phyloP scores from a whole-genome alignment of 2,329 filamentous ascomycete species.

The Cladophialophora carrionii region DNA sequence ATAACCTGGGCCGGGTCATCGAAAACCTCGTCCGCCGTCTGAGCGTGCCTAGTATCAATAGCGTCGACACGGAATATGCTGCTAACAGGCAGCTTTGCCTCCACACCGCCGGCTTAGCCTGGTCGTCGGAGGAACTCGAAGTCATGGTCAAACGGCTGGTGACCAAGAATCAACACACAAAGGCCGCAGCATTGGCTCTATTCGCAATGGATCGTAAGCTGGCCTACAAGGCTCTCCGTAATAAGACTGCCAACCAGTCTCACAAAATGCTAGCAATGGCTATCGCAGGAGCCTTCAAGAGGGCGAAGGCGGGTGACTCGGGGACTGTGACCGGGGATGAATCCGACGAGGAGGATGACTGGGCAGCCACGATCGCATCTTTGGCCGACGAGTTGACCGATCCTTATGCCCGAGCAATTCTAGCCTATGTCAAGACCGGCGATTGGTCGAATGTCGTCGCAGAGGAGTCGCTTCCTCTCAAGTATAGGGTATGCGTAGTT shows the following conservation, averaged over 20 bases:
- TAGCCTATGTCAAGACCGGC: constrained; percentile 62
- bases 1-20: constrained; percentile 46
- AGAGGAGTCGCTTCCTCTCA: constrained; percentile 61
- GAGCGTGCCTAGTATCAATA: constrained; percentile 56
- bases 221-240: constrained; percentile 60
- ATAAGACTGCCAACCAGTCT: constrained; percentile 57
- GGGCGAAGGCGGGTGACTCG: constrained; percentile 10
- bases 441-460: constrained; percentile 63
- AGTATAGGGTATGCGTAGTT: constrained; percentile 64
- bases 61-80: constrained; percentile 55
- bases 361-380: constrained; percentile 64
- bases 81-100: constrained; percentile 64
- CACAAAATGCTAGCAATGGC: constrained; percentile 61
- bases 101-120: constrained; percentile 61
- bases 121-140: constrained; percentile 56
- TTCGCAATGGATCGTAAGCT: constrained; percentile 64
- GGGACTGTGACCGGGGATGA: constrained; percentile 23
- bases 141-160: constrained; percentile 56
- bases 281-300: constrained; percentile 50
- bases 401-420: constrained; percentile 64
- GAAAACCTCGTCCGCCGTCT: constrained; percentile 56
- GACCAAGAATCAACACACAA: constrained; percentile 59
- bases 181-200: constrained; percentile 65
- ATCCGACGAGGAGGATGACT: constrained; percentile 56
- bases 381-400: constrained; percentile 66